Evolutionary conservation across 345 rosid genomes (phyloP).

Genomic region (Acer yangbiense): DNA sequence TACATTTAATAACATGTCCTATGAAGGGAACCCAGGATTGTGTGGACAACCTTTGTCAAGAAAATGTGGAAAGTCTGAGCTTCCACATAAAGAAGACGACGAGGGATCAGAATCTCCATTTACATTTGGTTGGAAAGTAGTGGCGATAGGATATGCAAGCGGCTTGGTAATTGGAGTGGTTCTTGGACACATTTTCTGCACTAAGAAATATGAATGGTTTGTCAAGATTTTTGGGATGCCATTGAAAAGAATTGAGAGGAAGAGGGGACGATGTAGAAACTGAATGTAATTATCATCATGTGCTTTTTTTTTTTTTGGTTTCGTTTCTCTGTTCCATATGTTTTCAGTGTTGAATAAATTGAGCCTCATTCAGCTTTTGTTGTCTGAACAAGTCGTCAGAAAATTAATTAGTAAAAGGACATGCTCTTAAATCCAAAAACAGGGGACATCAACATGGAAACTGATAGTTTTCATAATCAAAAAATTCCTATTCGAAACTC

Average conservation of each 20-base stretch:
- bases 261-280: not conserved
- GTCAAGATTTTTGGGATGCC: not conserved
- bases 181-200: not conserved
- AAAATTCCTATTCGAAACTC: not conserved
- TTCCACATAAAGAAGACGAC: conserved; percentile 1
- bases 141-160: conserved; percentile 18
- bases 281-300: not conserved
- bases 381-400: too few relatives aligned
- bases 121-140: conserved; percentile 17
- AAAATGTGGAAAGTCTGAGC: not conserved
- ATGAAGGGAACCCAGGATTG: not conserved
- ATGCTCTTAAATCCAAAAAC: too few relatives aligned
- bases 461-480: not conserved
- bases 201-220: conserved; percentile 19
- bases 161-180: conserved; percentile 20
- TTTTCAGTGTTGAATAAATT: too few relatives aligned
- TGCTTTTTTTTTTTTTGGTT: too few relatives aligned
- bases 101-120: not conserved
- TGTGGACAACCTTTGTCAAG: not conserved
- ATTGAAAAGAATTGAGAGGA: not conserved
- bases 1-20: not conserved
- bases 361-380: too few relatives aligned
- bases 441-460: too few relatives aligned
- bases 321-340: too few relatives aligned
- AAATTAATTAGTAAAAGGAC: too few relatives aligned